phyloP scores from a whole-genome alignment of 2,329 filamentous ascomycete species.

The Blastomyces silverae region DNA sequence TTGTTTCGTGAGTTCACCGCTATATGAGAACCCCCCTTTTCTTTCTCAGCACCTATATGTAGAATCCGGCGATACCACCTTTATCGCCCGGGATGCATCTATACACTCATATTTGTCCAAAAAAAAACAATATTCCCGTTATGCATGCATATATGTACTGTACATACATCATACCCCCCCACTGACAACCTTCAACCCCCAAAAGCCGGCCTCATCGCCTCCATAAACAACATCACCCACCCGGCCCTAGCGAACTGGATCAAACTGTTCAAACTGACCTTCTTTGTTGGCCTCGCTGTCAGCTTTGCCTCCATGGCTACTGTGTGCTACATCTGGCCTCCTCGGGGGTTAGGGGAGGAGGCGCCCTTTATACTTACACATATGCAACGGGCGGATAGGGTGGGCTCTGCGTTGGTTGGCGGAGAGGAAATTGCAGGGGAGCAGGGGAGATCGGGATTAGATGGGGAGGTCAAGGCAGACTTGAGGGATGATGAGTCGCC shows the following conservation, averaged over 20 bases:
- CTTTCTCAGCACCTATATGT: neutral
- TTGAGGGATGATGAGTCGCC: neutral
- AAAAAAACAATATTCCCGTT: neutral
- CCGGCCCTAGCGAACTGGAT: constrained; percentile 21
- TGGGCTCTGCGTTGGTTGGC: neutral
- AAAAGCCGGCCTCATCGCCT: constrained; percentile 23
- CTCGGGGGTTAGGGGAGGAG: constrained; percentile 21
- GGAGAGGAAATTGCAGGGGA: neutral
- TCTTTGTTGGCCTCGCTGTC: constrained; percentile 24
- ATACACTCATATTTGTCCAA: neutral
- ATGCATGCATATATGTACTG: neutral
- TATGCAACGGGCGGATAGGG: neutral
- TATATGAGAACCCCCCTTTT: neutral
- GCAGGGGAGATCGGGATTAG: neutral
- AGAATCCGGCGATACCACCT: neutral
- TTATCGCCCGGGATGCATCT: neutral
- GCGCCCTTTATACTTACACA: constrained; percentile 20
- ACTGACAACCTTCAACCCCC: neutral
- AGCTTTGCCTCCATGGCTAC: constrained; percentile 21
- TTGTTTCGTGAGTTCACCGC: constrained; percentile 14
- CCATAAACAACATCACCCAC: constrained; percentile 20
- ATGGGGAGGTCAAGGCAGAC: neutral
- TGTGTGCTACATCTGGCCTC: constrained; percentile 21
- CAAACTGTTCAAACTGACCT: constrained; percentile 25
- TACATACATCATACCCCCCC: neutral